Evolutionary conservation across 1,284 basidiomycete genomes (phyloP), one percentile per base, ranked within the genome.

Genomic region (Macrocystidia cucumis): DNA sequence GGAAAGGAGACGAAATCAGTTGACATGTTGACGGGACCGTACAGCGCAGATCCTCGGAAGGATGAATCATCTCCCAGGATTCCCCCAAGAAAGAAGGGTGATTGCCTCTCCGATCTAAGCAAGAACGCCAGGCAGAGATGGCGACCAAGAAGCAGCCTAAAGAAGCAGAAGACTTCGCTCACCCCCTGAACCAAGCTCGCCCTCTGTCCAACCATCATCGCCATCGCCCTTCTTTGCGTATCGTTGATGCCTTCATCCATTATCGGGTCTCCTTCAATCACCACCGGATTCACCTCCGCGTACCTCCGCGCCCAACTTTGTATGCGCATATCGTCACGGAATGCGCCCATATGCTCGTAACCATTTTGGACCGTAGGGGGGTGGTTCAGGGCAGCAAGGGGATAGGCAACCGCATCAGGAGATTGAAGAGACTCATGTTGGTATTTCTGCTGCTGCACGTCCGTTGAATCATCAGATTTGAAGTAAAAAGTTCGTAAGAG

Each of bases 101-200:
- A n/a, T n/a, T n/a, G n/a, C n/a, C n/a, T n/a, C n/a, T n/a, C n/a
- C n/a, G n/a, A n/a, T n/a, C n/a, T n/a, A n/a, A n/a, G n/a, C n/a
- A n/a, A n/a, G n/a, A n/a, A n/a, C n/a, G n/a, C n/a, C n/a, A n/a
- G n/a, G n/a, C n/a, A n/a, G n/a, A n/a, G n/a, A n/a, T n/a, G n/a
- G n/a, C n/a, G n/a, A n/a, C n/a, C n/a, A n/a, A n/a, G 11, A 35
- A 29, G 34, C 24, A 23, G 14, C 27, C 29, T 13, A 42, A 34
- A 22, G n/a, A 18, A 27, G 20, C 13, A 43, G 13, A 5, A 36
- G 31, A 5, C n/a, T n/a, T n/a, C n/a, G 11, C 80, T 52, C 55
- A 90, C 88, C 9, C 92, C 92, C 61, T 96, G 92, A 13, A 96
- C 76, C 14, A 96, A 65, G 51, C 83, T 86, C 23, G 91, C 57